Evolutionary conservation across 1,284 basidiomycete genomes (phyloP), one percentile per base, ranked within the genome.

Genomic region (Irpex lacteus): DNA sequence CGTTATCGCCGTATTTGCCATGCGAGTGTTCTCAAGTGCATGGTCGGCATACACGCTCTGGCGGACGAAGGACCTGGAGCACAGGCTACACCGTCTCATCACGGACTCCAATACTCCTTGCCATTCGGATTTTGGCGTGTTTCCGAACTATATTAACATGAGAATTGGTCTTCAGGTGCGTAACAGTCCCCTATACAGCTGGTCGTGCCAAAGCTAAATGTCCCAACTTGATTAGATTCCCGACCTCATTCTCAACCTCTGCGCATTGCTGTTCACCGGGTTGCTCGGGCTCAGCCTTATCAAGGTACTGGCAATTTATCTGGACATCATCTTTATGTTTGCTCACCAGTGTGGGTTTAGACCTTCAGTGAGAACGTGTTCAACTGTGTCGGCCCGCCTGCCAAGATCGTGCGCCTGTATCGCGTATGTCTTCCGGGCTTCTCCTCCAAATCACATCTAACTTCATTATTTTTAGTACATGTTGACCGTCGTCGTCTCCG

Each of bases 1-100:
- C 56, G 85, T 83, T 4, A 70, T 85, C 34, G 81, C 84, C 0
- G 81, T 82, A 4, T 69, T 85, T 2, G 75, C 77, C 54, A 80
- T 84, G 36, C 84, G 85, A 1, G 52, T 77, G 0, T 66, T 85
- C 7, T 71, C 82, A 4, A 81, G 81, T 2, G 77, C 70, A 2
- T 87, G 85, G 85, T 82, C 84, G 0, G 73, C 75, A 1, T 86
- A 85, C 68, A 75, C 82, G 1, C 69, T 83, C 5, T 85, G 81
- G 80, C 77, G 82, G 9, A 81, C 82, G 15, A 61, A 66, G 5
- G 69, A 77, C 60, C 72, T 81, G 50, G 60, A 75, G n/a, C 60
- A 65, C 4, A 70, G 73, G 55, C 81, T 82, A 59, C 47, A 71
- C 8, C 72, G 75, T 47, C 67, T 86, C 18, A 73, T 86, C 36